phyloP scores from a whole-genome alignment of 2,329 filamentous ascomycete genomes.

The Phyllosticta citribraziliensis region DNA sequence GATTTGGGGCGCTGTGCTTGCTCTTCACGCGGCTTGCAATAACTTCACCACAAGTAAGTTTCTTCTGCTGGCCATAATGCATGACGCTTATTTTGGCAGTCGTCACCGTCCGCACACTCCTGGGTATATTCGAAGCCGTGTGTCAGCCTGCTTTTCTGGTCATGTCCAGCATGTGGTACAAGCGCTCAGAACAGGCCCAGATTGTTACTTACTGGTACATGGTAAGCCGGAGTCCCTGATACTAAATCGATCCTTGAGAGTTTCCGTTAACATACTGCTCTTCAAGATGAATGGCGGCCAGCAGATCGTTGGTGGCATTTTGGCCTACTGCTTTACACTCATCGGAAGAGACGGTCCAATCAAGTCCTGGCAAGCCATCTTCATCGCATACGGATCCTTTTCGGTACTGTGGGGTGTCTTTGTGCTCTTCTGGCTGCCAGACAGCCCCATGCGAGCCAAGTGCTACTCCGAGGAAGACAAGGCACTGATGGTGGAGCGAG shows the following conservation, averaged over 20 bases:
- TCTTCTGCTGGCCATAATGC: too few relatives aligned
- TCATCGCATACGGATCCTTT: conserved; percentile 29
- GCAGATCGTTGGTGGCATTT: conserved; percentile 55
- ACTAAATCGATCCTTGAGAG: background rate
- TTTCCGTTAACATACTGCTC: conserved; percentile 10
- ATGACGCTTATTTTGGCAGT: background rate
- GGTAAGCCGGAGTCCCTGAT: conserved; percentile 35
- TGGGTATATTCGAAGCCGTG: conserved; percentile 52
- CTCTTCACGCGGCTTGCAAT: conserved; percentile 4
- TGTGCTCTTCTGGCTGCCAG: conserved; percentile 51
- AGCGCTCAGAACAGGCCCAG: conserved; percentile 46
- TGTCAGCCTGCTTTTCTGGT: conserved; percentile 42
- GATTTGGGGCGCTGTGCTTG: conserved; percentile 35
- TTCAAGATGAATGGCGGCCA: conserved; percentile 65
- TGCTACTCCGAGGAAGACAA: conserved; percentile 49
- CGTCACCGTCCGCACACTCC: conserved; percentile 45
- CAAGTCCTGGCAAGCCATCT: conserved; percentile 44
- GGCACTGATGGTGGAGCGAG: conserved; percentile 47
- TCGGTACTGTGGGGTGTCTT: conserved; percentile 43
- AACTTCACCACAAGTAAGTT: conserved; percentile 12
- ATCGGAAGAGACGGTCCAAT: conserved; percentile 38
- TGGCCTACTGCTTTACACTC: conserved; percentile 51
- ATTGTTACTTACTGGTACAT: conserved; percentile 50
- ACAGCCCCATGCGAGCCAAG: conserved; percentile 52
- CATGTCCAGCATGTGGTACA: conserved; percentile 54